A percentile compares a stretch with the other conserved stretches of the same genome.
These are phyloP conservation scores for Leishmania guyanensis DNA, from an alignment of 208 protist genomes.

Conservation along the genomic window DNA sequence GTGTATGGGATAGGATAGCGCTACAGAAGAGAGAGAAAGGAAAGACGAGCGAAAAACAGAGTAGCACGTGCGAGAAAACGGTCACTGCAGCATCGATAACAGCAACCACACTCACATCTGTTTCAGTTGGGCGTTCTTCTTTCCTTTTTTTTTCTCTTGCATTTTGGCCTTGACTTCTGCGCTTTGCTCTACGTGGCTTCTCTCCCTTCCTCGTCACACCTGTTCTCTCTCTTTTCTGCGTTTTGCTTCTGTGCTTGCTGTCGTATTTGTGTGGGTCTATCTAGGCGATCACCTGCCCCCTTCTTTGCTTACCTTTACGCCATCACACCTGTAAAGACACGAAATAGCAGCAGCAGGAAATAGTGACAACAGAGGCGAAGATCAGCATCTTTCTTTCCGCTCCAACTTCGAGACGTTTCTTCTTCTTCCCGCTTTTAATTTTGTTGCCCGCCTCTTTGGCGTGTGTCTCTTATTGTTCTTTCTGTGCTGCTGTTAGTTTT, in stretches of 20 bases:
- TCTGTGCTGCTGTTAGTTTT: background rate
- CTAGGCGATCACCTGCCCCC: background rate
- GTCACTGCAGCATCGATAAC: background rate
- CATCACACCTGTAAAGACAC: background rate
- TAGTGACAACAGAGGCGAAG: background rate
- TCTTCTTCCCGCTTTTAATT: background rate
- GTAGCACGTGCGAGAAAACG: background rate
- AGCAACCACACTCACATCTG: background rate
- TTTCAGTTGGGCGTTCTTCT: background rate
- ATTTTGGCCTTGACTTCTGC: background rate
- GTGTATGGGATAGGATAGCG: background rate
- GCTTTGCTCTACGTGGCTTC: background rate
- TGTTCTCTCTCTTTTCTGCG: conserved; percentile 2
- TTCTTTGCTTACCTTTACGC: background rate
- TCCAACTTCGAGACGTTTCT: background rate
- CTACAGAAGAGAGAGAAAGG: background rate
- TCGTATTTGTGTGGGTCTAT: background rate
- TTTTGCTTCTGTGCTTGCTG: conserved; percentile 1
- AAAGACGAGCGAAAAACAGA: background rate
- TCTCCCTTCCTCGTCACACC: background rate
- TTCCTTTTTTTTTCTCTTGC: background rate
- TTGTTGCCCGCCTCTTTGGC: background rate
- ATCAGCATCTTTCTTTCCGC: background rate
- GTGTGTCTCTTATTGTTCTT: background rate
- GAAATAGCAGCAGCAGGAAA: background rate